Evolutionary conservation across 1,284 basidiomycete genomes (phyloP).

Genomic region (Quambalaria eucalypti): DNA sequence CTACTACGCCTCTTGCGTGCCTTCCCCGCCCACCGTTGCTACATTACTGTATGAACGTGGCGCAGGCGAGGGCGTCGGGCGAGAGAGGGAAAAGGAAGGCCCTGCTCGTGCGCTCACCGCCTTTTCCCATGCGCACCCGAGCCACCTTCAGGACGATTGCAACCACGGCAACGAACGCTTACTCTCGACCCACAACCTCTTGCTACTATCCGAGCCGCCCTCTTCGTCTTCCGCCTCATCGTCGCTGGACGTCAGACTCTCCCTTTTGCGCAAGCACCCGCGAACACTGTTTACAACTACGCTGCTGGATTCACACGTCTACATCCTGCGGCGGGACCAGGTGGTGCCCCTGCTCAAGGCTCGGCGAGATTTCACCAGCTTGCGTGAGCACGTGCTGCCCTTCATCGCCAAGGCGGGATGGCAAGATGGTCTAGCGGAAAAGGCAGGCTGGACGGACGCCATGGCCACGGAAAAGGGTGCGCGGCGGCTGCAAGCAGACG

Average conservation of each 20-base stretch:
- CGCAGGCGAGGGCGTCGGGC: conserved; percentile 37
- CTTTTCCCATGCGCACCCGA: conserved; percentile 16
- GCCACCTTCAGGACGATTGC: conserved; percentile 2
- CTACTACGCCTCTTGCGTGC: conserved; percentile 16
- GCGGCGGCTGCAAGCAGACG: background rate
- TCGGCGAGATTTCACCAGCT: conserved; percentile 31
- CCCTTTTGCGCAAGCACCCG: conserved; percentile 29
- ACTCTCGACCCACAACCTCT: conserved; percentile 20
- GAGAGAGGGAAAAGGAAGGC: conserved; percentile 43
- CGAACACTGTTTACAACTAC: conserved; percentile 31
- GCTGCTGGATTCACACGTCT: conserved; percentile 39
- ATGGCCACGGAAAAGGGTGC: background rate
- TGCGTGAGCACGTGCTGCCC: conserved; percentile 39
- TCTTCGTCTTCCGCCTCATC: conserved; percentile 21
- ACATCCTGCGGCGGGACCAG: conserved; percentile 29
- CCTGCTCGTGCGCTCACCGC: conserved; percentile 35
- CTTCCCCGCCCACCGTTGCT: conserved; percentile 19
- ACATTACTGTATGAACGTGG: conserved; percentile 38
- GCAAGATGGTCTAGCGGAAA: conserved; percentile 33
- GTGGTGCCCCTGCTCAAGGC: conserved; percentile 29
- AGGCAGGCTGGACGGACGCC: conserved; percentile 28
- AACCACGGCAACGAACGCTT: too few species aligned
- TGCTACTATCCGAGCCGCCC: conserved; percentile 35
- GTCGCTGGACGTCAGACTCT: conserved; percentile 34
- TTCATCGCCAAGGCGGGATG: conserved; percentile 40